Evolutionary conservation across 2,329 filamentous ascomycete genomes (phyloP).

Genomic region (Tricladium varicosporioides): DNA sequence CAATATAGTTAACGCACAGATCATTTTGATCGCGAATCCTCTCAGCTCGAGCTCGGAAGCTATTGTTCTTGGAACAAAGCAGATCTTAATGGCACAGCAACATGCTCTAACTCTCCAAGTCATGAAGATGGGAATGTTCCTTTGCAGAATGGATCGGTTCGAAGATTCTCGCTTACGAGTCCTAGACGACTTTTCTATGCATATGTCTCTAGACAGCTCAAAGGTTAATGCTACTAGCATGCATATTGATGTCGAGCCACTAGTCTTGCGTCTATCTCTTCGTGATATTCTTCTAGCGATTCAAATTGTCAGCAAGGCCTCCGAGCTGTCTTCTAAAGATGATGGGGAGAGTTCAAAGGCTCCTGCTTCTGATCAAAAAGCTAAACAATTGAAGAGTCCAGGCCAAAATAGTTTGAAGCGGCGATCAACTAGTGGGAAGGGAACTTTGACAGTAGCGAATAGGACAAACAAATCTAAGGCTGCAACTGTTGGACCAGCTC

Average conservation of each 20-base stretch:
- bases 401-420: slow-evolving; percentile 44
- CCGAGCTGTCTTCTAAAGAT: slow-evolving; percentile 72
- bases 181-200: slow-evolving; percentile 92
- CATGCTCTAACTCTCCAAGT: slow-evolving; percentile 92
- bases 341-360: slow-evolving; percentile 43
- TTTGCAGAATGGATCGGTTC: slow-evolving; percentile 97
- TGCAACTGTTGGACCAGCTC: slow-evolving; percentile 33
- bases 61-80: slow-evolving; percentile 91
- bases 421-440: slow-evolving; percentile 55
- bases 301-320: slow-evolving; percentile 88
- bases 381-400: slow-evolving; percentile 44
- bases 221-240: slow-evolving; percentile 69
- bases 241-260: slow-evolving; percentile 82
- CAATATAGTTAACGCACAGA: slow-evolving; percentile 93
- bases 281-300: slow-evolving; percentile 92
- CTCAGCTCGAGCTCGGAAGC: slow-evolving; percentile 87
- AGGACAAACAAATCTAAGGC: slow-evolving; percentile 42
- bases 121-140: slow-evolving; percentile 93
- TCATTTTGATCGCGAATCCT: slow-evolving; percentile 95
- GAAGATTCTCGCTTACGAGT: slow-evolving; percentile 88
- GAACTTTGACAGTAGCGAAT: slow-evolving; percentile 50
- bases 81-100: slow-evolving; percentile 89
- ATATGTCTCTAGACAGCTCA: slow-evolving; percentile 78
- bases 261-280: slow-evolving; percentile 85
- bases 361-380: slow-evolving; percentile 50